A percentile compares a stretch with the other conserved stretches of the same genome.
Evolutionary conservation across 495 filamentous ascomycete species (phyloP).

Genomic region (Penicillium egyptiacum): DNA sequence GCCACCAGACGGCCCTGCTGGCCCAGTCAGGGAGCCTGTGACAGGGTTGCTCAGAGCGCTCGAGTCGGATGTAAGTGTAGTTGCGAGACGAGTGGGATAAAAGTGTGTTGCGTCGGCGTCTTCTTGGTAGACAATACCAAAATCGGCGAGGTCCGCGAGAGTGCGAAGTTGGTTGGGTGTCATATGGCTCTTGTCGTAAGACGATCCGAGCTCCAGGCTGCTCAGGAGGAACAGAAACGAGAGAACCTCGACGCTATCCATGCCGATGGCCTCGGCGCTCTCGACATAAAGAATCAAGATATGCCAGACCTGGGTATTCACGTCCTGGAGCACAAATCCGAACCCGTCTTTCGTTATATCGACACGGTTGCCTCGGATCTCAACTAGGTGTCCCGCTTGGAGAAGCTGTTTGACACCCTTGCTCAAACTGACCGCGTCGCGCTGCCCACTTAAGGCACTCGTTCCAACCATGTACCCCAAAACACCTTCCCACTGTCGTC

Average conservation of each 20-base stretch:
- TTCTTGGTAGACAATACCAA: conserved; percentile 83
- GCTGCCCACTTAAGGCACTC: conserved; percentile 51
- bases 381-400: conserved; percentile 75
- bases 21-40: conserved; percentile 37
- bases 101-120: conserved; percentile 62
- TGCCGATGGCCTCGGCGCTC: conserved; percentile 70
- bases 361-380: conserved; percentile 55
- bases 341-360: conserved; percentile 90
- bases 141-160: conserved; percentile 80
- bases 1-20: conserved; percentile 39
- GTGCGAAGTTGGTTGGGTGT: conserved; percentile 80
- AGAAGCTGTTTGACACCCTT: conserved; percentile 80
- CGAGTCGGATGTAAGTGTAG: conserved; percentile 86
- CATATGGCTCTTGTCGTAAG: conserved; percentile 78
- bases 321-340: conserved; percentile 88
- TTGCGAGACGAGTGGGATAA: conserved; percentile 92
- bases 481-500: conserved; percentile 91
- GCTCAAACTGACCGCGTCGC: conserved; percentile 58
- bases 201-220: conserved; percentile 83
- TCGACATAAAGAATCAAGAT: conserved; percentile 91
- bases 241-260: conserved; percentile 90
- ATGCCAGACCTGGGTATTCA: conserved; percentile 95
- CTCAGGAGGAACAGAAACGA: conserved; percentile 96
- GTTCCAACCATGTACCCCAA: conserved; percentile 90
- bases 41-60: conserved; percentile 51